Base-by-base conservation (phyloP, 495 filamentous ascomycete genomes). In the Tuber calosporum region DNA sequence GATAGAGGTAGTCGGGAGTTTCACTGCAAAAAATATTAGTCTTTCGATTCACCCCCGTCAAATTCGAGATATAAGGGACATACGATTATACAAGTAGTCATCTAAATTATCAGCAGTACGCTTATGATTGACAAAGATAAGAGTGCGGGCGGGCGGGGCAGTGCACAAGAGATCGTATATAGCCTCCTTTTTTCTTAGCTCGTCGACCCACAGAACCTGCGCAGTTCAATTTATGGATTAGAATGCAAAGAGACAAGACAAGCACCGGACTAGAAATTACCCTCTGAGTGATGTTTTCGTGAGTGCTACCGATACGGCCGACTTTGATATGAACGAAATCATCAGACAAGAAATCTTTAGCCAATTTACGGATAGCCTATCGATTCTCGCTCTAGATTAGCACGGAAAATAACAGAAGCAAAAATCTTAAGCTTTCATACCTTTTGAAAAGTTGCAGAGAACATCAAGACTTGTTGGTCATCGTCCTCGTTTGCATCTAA, bases 91-190 rank as follows among this genome's bases (percentile, higher is more conserved):
- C 2, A 99, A 83, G 73, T 87, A 96, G 77, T 97, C 95, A 77
- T 97, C 95, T 6, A 99, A 79, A 66, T 90, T 85, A 75, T 98
- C 95, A 1, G 89, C 92, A 36, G 86, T 85, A 9, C 85, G 83
- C 83, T 92, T 94, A 75, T 81, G 87, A 82, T 97, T 97, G 82
- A 93, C 92, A 80, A 99, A 99, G 72, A 98, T 88, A 70, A 99
- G 87, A 3, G 93, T 97, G n/a, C 96, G 89, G 1, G 86, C 87
- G 34, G 92, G 92, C 0, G 87, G 84, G 74, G 89, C 83, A 2
- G 89, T 86, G 36, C 89, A 82, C 0, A 99, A 82, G 1, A 96
- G 85, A 74, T 96, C 92, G 62, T 88, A 86, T 2, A 97, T 84
- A 20, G 89, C 89, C 37, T 90, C 74, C 67, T 87, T 87, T 85